A percentile compares a stretch with the other conserved stretches of the same genome.
phyloP scores from a whole-genome alignment of 2,329 filamentous ascomycete genomes.

The Calonectria pseudoturangicola region DNA sequence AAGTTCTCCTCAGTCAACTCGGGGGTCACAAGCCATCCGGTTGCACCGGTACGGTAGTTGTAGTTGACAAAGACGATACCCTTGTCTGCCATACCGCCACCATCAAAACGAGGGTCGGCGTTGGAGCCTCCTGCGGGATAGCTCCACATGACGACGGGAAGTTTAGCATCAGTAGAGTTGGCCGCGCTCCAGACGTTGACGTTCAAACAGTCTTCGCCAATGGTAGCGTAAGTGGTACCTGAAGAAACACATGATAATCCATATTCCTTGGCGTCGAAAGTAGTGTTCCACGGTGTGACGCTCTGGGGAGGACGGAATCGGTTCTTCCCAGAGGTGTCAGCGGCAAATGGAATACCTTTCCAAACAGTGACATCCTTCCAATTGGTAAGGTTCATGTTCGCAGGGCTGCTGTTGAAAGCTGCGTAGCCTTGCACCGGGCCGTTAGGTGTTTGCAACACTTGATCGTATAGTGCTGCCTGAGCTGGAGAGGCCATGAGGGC shows the following conservation, averaged over 20 bases:
- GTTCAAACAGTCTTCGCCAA: constrained; percentile 7
- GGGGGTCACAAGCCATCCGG: constrained; percentile 11
- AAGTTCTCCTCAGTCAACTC: constrained; percentile 10
- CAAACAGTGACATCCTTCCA: constrained; percentile 39
- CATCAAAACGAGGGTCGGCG: constrained; percentile 28
- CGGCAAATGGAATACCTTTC: constrained; percentile 45
- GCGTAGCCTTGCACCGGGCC: constrained; percentile 27
- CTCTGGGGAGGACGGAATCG: constrained; percentile 14
- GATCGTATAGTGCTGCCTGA: constrained; percentile 7
- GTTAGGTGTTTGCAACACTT: constrained; percentile 1
- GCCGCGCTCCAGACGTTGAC: constrained; percentile 37
- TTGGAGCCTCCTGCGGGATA: constrained; percentile 36
- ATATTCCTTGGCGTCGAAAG: constrained; percentile 15
- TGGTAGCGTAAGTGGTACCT: background rate
- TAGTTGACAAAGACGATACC: constrained; percentile 10
- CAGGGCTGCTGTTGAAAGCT: constrained; percentile 30
- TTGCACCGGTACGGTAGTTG: constrained; percentile 10
- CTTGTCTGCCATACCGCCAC: constrained; percentile 22
- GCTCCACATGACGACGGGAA: constrained; percentile 56
- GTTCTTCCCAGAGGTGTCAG: constrained; percentile 39
- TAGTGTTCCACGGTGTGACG: constrained; percentile 16
- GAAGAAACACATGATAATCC: constrained; percentile 13
- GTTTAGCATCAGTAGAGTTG: constrained; percentile 49
- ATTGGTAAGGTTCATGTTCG: constrained; percentile 30
- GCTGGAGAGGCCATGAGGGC: constrained; percentile 3